Percentiles rank a stretch among this genome's conserved stretches.
Conservation (phyloP, 2,329 filamentous ascomycete genomes). For the Aspergillus piperis region DNA sequence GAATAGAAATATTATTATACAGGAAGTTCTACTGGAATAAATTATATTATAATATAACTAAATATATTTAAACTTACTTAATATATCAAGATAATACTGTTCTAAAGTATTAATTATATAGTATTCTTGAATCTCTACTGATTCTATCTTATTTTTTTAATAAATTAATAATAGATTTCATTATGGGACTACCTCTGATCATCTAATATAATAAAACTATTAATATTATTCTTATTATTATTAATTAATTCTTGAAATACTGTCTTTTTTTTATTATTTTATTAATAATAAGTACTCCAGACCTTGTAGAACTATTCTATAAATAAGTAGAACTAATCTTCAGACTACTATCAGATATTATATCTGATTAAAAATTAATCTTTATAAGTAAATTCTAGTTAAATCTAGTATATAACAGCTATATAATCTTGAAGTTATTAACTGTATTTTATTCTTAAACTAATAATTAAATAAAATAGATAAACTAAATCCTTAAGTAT, state of each 20-base stretch:
- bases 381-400: too few species aligned
- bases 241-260: too few species aligned
- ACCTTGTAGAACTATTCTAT: background rate
- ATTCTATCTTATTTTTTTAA: background rate
- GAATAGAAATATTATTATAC: background rate
- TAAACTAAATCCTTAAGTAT: too few species aligned
- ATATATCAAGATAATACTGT: background rate
- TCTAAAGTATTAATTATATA: background rate
- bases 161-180: background rate
- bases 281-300: background rate
- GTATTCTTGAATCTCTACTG: background rate
- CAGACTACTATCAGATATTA: fast-evolving
- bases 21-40: background rate
- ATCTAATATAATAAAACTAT: background rate
- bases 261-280: background rate
- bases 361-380: too few species aligned
- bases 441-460: fast-evolving
- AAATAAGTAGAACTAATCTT: too few species aligned
- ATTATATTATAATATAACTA: background rate
- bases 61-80: background rate
- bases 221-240: background rate
- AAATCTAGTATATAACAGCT: too few species aligned
- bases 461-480: too few species aligned
- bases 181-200: background rate
- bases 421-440: fast-evolving